Evolutionary conservation across 805 yeast species (phyloP).

Genomic region (Metschnikowia shivogae): DNA sequence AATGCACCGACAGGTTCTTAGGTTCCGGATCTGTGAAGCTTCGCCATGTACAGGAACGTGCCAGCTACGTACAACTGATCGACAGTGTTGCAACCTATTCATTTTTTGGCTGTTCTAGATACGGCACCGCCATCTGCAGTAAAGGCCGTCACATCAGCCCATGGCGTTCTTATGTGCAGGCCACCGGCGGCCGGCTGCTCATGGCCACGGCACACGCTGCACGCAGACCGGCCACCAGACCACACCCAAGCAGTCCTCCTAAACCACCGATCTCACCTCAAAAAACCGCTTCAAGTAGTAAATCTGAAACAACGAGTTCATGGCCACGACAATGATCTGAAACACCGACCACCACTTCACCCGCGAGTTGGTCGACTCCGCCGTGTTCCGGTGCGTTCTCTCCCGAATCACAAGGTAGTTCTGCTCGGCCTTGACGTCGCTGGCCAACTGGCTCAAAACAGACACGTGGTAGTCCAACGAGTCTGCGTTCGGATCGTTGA

Average conservation of each 20-base stretch:
- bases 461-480: constrained; percentile 81
- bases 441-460: constrained; percentile 67
- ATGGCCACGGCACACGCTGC: no score
- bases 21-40: no score
- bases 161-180: no score
- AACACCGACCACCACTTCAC: constrained; percentile 97
- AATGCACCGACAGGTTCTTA: no score
- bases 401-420: constrained; percentile 92
- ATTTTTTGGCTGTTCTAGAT: no score
- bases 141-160: no score
- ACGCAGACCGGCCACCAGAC: no score
- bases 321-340: constrained; percentile 81
- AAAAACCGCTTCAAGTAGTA: constrained; percentile 91
- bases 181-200: no score
- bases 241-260: constrained; percentile 8
- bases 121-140: no score
- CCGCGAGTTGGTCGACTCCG: constrained; percentile 93
- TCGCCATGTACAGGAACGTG: no score
- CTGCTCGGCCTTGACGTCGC: constrained; percentile 88
- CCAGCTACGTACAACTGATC: no score
- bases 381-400: constrained; percentile 96
- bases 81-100: no score
- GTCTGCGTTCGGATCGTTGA: constrained; percentile 69
- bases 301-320: constrained; percentile 88
- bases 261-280: constrained; percentile 89